Percentiles rank a stretch among this genome's conserved stretches.
Conservation (phyloP, 2,329 filamentous ascomycete species). For the Sordariomycetes sp. region DNA sequence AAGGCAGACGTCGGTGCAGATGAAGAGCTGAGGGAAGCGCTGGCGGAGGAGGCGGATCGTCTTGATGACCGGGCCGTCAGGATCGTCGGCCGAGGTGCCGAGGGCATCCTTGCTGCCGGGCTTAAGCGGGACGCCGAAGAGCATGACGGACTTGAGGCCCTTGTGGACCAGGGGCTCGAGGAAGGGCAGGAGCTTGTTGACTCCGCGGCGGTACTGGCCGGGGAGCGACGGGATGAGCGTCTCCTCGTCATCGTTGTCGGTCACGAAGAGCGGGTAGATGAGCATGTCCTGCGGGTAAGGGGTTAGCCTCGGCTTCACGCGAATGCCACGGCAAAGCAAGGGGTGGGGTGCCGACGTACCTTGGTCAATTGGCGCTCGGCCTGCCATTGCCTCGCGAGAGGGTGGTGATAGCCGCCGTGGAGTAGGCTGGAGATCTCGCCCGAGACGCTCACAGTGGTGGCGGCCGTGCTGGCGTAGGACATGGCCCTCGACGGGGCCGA, state of each 20-base stretch:
- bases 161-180: slow-evolving; percentile 79
- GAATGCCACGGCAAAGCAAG: background rate
- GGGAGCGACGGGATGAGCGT: slow-evolving; percentile 81
- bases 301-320: slow-evolving; percentile 3
- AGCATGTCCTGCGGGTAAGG: slow-evolving; percentile 66
- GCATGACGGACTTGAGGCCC: slow-evolving; percentile 81
- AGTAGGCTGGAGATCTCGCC: slow-evolving; percentile 73
- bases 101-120: slow-evolving; percentile 78
- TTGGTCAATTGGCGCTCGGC: slow-evolving; percentile 76
- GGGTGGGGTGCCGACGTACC: slow-evolving; percentile 29
- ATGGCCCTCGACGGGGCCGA: slow-evolving; percentile 50
- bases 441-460: slow-evolving; percentile 56
- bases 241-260: slow-evolving; percentile 88
- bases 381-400: slow-evolving; percentile 69
- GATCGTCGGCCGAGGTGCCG: slow-evolving; percentile 86
- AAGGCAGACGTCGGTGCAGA: slow-evolving; percentile 85
- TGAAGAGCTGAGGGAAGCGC: slow-evolving; percentile 80
- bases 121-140: slow-evolving; percentile 85
- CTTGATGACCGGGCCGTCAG: slow-evolving; percentile 80
- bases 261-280: slow-evolving; percentile 94
- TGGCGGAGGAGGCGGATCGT: slow-evolving; percentile 73
- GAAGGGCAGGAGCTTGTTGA: slow-evolving; percentile 77
- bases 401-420: slow-evolving; percentile 72
- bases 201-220: slow-evolving; percentile 74
- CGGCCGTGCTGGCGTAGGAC: slow-evolving; percentile 53